Percentiles rank a stretch among this genome's conserved stretches.
phyloP scores from a whole-genome alignment of 352 stramenopile species.

The Globisporangium middletonii region DNA sequence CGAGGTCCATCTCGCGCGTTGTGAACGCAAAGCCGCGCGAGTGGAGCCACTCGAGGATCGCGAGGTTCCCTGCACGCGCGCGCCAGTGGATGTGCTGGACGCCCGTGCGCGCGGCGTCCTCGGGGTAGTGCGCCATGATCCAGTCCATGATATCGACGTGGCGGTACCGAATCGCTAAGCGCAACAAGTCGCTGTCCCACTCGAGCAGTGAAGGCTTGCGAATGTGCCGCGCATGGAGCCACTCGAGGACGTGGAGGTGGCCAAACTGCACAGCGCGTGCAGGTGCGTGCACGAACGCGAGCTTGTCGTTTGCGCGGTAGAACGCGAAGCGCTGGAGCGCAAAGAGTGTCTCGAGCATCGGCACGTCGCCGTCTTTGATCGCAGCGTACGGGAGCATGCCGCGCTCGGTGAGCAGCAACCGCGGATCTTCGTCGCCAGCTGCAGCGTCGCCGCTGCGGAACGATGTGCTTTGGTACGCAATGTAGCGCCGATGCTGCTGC shows the following conservation, averaged over 20 bases:
- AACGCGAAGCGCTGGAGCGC: not conserved
- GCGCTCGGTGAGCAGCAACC: not conserved
- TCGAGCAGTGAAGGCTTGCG: not conserved
- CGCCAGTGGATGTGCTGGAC: conserved; percentile 5
- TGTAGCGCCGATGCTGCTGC: not conserved
- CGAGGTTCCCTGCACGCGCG: not conserved
- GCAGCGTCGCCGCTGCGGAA: not conserved
- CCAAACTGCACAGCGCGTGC: not conserved
- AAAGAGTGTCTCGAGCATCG: not conserved
- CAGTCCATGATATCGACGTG: conserved; percentile 7
- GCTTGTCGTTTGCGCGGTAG: not conserved
- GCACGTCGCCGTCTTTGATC: not conserved
- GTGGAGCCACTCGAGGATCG: conserved; percentile 1
- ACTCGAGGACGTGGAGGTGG: conserved; percentile 5
- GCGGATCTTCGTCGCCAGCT: too few species aligned
- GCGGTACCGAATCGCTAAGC: conserved; percentile 1
- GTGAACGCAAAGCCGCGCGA: conserved; percentile 1
- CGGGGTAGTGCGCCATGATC: not conserved
- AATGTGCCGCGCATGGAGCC: not conserved
- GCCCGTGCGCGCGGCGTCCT: not conserved
- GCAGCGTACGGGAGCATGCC: conserved; percentile 2
- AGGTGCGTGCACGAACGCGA: not conserved
- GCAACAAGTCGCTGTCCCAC: not conserved
- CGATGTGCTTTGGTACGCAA: conserved; percentile 2
- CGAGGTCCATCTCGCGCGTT: conserved; percentile 5